Base-by-base conservation (phyloP, 2,329 filamentous ascomycete species). In the Fusarium citri region DNA sequence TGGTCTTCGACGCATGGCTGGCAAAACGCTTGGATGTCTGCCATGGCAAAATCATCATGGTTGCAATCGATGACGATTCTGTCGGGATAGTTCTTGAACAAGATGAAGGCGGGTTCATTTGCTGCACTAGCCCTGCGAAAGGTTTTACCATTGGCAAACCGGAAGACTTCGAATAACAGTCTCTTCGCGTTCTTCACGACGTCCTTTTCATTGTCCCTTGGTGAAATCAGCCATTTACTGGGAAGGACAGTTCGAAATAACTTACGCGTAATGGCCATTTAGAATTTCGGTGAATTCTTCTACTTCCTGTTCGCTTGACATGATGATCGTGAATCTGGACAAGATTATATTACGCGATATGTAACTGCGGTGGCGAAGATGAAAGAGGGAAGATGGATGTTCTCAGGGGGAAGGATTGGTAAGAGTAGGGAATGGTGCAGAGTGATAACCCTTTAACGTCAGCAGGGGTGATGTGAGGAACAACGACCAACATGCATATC, bases 91-190 rank as follows among this genome's bases (percentile, higher is more conserved):
- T 66, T 59, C 25, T 64, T 59, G 50, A 70, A 60, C 11, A 28
- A 48, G 8, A 68, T 56, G 40, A 61, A 71, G 12, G 58, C 53
- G 2, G 31, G 4, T 34, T 18, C 47, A 3, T 55, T 57, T 43
- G 10, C 7, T 48, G 26, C 28, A 8, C 5, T 46, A 9, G 66
- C 59, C 37, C 18, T 65, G 3, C 11, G 4, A 6, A 71, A 71
- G n/a, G 16, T n/a, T 56, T 59, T 65, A 8, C 53, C 55, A 22
- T 64, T 59, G 6, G 50, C 34, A 43, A 68, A 60, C 15, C 57
- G 60, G 51, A 71, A 34, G 23, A 69, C 28, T 51, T 71, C 69
- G 51, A 60, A 71, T 12, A 71, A 53, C 15, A 69, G 64, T 42
- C 54, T 55, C 20, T 67, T 61, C 1, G 56, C 49, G 43, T 23